A percentile compares a stretch with the other conserved stretches of the same genome.
These are phyloP conservation scores for Lipomyces sp. DNA, from an alignment of 805 yeast species.

Conservation along the genomic window DNA sequence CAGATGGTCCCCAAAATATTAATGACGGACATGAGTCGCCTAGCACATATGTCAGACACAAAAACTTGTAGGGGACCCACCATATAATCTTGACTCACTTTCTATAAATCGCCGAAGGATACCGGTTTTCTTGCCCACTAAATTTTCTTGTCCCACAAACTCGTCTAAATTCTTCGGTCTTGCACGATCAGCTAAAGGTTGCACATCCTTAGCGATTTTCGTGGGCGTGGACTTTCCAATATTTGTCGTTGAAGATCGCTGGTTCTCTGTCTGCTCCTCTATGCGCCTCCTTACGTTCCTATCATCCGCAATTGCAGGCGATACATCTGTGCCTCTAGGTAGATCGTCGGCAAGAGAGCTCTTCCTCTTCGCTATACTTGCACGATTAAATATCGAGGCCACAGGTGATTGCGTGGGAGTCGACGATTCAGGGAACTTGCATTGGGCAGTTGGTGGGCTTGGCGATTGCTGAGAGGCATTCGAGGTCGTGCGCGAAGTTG, in stretches of 20 bases:
- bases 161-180: constrained; percentile 74
- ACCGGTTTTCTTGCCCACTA: constrained; percentile 64
- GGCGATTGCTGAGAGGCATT: background rate
- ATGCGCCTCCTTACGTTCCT: background rate
- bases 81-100: constrained; percentile 37
- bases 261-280: background rate
- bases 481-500: background rate
- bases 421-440: constrained; percentile 1
- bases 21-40: constrained; percentile 65
- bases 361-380: background rate
- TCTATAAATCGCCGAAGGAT: constrained; percentile 67
- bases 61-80: constrained; percentile 15
- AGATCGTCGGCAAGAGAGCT: constrained; percentile 2
- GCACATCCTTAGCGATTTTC: constrained; percentile 2
- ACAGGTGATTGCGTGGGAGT: background rate
- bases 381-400: constrained; percentile 5
- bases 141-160: constrained; percentile 84
- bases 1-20: constrained; percentile 95
- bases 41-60: background rate
- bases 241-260: background rate
- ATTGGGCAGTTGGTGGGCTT: constrained; percentile 1
- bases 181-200: constrained; percentile 76
- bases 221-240: background rate
- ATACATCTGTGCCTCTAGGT: background rate
- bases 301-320: background rate